Evolutionary conservation across 2,329 filamentous ascomycete genomes (phyloP).

Genomic region (Falciphora oryzae): DNA sequence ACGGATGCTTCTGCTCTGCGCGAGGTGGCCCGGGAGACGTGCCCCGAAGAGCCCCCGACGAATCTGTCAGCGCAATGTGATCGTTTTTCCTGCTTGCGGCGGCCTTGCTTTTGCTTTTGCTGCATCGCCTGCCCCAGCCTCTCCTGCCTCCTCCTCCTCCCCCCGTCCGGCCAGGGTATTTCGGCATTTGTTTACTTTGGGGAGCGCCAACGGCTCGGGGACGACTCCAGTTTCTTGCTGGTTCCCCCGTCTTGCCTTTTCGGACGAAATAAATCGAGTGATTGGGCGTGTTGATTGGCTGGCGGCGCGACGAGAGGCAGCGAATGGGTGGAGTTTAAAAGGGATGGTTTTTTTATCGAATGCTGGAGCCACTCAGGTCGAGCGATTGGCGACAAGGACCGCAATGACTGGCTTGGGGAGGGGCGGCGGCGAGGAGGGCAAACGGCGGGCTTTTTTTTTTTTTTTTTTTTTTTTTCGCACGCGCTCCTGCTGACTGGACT

Average conservation of each 20-base stretch:
- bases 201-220: not conserved
- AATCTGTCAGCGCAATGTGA: too few relatives aligned
- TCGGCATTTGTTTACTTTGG: conserved; percentile 9
- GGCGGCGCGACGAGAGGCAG: conserved; percentile 17
- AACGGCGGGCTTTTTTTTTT: not conserved
- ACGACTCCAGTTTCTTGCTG: not conserved
- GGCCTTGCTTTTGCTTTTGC: too few relatives aligned
- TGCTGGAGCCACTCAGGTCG: conserved; percentile 12
- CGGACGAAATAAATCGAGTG: conserved; percentile 14
- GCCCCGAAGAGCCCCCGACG: too few relatives aligned
- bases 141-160: too few relatives aligned
- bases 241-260: conserved; percentile 2
- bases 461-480: too few relatives aligned
- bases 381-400: conserved; percentile 6
- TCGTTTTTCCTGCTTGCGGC: too few relatives aligned
- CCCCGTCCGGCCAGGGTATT: too few relatives aligned
- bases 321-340: conserved; percentile 26
- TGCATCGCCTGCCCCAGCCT: too few relatives aligned
- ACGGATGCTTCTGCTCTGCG: too few relatives aligned
- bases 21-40: too few relatives aligned
- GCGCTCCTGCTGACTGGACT: not conserved
- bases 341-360: conserved; percentile 12
- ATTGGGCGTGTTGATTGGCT: conserved; percentile 28
- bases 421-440: not conserved
- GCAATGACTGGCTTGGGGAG: conserved; percentile 5